These are phyloP conservation scores for Cyberlindnera mycetangii DNA, from an alignment of 805 yeast species.

Conservation along the genomic window DNA sequence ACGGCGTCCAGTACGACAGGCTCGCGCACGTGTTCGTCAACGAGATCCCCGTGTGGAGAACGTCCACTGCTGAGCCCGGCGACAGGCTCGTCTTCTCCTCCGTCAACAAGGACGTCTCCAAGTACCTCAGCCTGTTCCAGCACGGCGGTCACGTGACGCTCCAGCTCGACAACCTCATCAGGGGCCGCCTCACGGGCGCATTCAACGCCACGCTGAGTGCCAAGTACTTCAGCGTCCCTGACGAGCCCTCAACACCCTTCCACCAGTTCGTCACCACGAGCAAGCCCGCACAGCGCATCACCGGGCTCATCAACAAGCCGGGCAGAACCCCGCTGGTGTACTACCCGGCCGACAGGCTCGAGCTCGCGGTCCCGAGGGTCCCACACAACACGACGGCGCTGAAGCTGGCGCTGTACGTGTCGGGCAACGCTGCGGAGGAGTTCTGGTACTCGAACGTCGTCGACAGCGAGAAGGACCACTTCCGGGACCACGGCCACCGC, in stretches of 20 bases:
- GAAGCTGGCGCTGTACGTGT: slow-evolving; percentile 54
- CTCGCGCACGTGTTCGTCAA: slow-evolving; percentile 59
- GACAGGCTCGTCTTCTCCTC: slow-evolving; percentile 45
- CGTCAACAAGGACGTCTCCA: slow-evolving; percentile 62
- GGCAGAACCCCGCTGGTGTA: slow-evolving; percentile 43
- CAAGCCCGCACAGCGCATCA: slow-evolving; percentile 21
- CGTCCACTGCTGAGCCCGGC: slow-evolving; percentile 80
- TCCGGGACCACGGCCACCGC: slow-evolving; percentile 36
- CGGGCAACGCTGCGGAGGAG: slow-evolving; percentile 80
- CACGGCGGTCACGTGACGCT: slow-evolving; percentile 43
- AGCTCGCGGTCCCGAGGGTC: slow-evolving; percentile 42
- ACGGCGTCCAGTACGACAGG: slow-evolving; percentile 64
- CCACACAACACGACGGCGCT: slow-evolving; percentile 50
- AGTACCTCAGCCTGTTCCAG: slow-evolving; percentile 48
- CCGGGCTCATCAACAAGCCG: slow-evolving; percentile 17
- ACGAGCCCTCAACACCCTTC: slow-evolving; percentile 15
- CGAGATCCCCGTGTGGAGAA: slow-evolving; percentile 75
- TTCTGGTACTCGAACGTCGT: slow-evolving; percentile 72
- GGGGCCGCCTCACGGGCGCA: slow-evolving; percentile 54
- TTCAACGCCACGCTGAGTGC: slow-evolving; percentile 53
- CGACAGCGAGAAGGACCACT: slow-evolving; percentile 43
- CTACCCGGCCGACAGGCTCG: slow-evolving; percentile 40
- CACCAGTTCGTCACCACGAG: slow-evolving; percentile 21
- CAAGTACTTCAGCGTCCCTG: slow-evolving; percentile 42
- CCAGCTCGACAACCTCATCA: slow-evolving; percentile 63